These are phyloP conservation scores for Peltaster fructicola DNA, from an alignment of 2,329 filamentous ascomycete species.

Conservation along the genomic window DNA sequence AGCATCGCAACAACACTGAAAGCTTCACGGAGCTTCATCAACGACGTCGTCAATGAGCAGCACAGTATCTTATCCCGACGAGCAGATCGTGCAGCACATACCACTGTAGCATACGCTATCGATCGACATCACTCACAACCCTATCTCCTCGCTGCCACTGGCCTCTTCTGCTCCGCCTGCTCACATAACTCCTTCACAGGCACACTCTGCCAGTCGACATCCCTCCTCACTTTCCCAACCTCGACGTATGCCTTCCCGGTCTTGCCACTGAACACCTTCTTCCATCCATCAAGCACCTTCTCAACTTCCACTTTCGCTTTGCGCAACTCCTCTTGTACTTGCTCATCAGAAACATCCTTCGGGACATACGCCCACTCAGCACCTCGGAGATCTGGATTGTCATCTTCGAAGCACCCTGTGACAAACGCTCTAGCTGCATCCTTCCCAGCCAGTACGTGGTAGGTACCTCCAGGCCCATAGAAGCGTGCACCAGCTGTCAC, in stretches of 20 bases:
- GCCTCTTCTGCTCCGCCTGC: constrained; percentile 47
- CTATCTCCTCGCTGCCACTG: no score
- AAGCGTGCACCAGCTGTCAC: constrained; percentile 13
- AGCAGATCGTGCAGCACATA: no score
- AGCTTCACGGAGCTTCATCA: no score
- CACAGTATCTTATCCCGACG: no score
- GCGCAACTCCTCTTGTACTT: constrained; percentile 40
- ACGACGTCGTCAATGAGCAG: no score
- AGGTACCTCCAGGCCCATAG: constrained; percentile 17
- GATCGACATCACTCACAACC: no score
- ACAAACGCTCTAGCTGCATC: constrained; percentile 17
- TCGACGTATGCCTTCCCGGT: constrained; percentile 65
- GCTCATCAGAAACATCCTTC: constrained; percentile 28
- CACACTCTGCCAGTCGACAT: constrained; percentile 39
- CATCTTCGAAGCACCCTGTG: constrained; percentile 16
- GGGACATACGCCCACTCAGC: constrained; percentile 70
- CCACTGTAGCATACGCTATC: no score
- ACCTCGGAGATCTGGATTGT: constrained; percentile 67
- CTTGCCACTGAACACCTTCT: constrained; percentile 51
- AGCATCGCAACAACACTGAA: no score
- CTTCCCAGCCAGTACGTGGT: constrained; percentile 14
- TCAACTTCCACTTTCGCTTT: constrained; percentile 48
- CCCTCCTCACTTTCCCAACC: constrained; percentile 54
- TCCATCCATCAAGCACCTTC: constrained; percentile 62
- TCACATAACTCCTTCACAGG: constrained; percentile 27